Conservation (phyloP, 108 stramenopile species). For the Fragilariopsis cylindrus region DNA sequence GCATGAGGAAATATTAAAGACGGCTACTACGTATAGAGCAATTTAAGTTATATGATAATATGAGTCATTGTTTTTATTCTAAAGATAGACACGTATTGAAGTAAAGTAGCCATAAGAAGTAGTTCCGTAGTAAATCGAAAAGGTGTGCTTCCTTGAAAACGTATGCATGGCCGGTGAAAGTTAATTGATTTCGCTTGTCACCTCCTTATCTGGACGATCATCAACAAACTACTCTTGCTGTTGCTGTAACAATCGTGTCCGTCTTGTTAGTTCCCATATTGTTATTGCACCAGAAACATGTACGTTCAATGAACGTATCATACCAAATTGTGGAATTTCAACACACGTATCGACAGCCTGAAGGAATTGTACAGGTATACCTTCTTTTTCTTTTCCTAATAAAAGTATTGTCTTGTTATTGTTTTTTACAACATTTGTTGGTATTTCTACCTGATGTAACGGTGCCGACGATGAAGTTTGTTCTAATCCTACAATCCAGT, state of each 20-base stretch:
- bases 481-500: constrained; percentile 85
- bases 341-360: constrained; percentile 91
- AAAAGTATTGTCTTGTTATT: constrained; percentile 69
- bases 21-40: too few species aligned
- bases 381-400: constrained; percentile 94
- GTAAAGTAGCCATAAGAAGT: too few species aligned
- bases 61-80: too few species aligned
- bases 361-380: constrained; percentile 88
- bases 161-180: too few species aligned
- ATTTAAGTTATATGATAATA: too few species aligned
- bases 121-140: too few species aligned
- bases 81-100: too few species aligned
- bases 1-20: too few species aligned
- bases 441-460: constrained; percentile 63
- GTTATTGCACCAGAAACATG: constrained; percentile 91
- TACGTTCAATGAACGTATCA: constrained; percentile 94
- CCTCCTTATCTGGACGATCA: too few species aligned
- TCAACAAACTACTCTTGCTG: not conserved
- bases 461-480: constrained; percentile 82
- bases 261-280: constrained; percentile 93
- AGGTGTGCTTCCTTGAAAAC: too few species aligned
- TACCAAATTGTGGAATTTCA: constrained; percentile 96
- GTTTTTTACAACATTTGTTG: constrained; percentile 16
- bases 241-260: constrained; percentile 32
- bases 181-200: too few species aligned